Conservation (phyloP, 2,329 filamentous ascomycete species). For the Cadophora sp. region DNA sequence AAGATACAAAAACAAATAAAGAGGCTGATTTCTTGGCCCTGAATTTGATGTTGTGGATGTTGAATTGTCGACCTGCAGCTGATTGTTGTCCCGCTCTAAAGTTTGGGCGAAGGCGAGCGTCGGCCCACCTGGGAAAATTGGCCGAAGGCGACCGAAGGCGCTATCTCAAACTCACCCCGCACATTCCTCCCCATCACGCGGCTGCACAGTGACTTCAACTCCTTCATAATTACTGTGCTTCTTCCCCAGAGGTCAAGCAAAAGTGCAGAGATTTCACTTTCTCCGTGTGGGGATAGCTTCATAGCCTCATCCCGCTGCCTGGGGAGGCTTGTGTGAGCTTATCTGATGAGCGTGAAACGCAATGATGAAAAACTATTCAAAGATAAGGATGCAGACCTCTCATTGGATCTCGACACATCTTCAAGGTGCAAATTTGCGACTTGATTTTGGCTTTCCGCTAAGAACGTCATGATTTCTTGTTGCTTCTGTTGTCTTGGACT, state of each 20-base stretch:
- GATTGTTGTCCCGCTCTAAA: neutral
- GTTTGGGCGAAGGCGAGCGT: conserved; percentile 10
- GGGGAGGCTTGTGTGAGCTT: neutral
- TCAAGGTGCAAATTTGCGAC: neutral
- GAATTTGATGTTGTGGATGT: neutral
- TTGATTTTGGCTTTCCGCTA: neutral
- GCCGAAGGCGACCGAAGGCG: conserved; percentile 6
- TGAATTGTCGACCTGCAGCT: conserved; percentile 1
- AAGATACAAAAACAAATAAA: neutral
- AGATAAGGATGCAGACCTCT: neutral
- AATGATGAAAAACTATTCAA: neutral
- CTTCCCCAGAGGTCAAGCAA: neutral
- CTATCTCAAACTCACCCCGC: conserved; percentile 9
- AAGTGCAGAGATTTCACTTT: conserved; percentile 2
- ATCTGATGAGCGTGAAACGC: neutral
- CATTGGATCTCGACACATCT: neutral
- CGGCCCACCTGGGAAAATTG: neutral
- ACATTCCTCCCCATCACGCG: neutral
- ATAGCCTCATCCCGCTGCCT: neutral
- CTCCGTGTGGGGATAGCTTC: neutral
- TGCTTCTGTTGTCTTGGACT: neutral
- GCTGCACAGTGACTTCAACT: neutral
- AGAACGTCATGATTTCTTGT: neutral
- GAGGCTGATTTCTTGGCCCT: neutral
- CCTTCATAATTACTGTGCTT: neutral